phyloP scores from a whole-genome alignment of 1,284 basidiomycete species.

The Ustilago xerochloae region DNA sequence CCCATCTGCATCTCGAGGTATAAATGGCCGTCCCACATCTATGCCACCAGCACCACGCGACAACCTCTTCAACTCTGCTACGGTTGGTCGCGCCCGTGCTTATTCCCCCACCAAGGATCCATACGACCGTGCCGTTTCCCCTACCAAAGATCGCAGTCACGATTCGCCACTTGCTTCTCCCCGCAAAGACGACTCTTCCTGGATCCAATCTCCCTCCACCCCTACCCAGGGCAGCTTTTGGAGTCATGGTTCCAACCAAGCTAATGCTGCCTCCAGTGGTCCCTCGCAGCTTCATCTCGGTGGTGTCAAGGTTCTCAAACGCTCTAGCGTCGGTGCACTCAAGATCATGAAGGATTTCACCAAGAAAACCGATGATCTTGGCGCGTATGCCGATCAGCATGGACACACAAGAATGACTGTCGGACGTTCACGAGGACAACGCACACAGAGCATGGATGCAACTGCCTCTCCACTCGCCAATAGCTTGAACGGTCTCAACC shows the following conservation, averaged over 20 bases:
- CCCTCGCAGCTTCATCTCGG: conserved; percentile 59
- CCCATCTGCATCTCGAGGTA: conserved; percentile 26
- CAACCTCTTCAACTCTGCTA: conserved; percentile 35
- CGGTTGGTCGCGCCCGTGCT: conserved; percentile 33
- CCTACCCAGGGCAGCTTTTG: conserved; percentile 57
- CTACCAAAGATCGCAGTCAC: conserved; percentile 44
- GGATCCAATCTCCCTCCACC: conserved; percentile 49
- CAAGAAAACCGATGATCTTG: conserved; percentile 42
- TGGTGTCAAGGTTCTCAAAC: conserved; percentile 59
- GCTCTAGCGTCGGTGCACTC: conserved; percentile 60
- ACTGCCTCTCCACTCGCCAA: conserved; percentile 12
- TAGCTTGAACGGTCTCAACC: conserved; percentile 24
- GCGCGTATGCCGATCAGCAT: conserved; percentile 19
- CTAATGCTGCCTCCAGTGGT: conserved; percentile 7
- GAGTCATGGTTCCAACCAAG: conserved; percentile 32
- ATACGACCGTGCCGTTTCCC: conserved; percentile 31
- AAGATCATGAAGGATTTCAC: conserved; percentile 63
- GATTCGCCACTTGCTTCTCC: conserved; percentile 47
- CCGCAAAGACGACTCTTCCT: conserved; percentile 53
- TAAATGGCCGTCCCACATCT: conserved; percentile 49
- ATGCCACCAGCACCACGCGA: conserved; percentile 61
- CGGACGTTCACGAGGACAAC: conserved; percentile 40
- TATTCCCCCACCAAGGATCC: conserved; percentile 48
- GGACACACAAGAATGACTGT: conserved; percentile 59
- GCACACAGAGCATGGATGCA: conserved; percentile 42